Base-by-base conservation (phyloP, 2,329 filamentous ascomycete species). In the Grosmannia serpens region DNA sequence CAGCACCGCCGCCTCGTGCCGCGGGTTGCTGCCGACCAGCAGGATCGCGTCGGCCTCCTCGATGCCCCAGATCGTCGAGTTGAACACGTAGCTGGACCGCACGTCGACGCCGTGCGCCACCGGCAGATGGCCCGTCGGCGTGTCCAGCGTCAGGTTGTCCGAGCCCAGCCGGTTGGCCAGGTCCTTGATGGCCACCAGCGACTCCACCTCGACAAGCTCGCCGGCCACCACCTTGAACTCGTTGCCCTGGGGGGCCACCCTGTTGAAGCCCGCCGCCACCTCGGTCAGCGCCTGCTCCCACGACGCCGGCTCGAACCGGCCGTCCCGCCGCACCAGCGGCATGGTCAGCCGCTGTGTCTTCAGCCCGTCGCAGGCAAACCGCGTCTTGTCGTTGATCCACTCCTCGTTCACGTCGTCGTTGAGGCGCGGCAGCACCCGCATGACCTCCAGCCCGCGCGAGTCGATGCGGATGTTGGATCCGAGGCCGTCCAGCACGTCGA, bases 391-490 rank as follows among this genome's bases (percentile, higher is more conserved):
- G 74, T 97, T 94, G 73, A 99, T 97, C 94, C 94, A 99, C 74
- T 99, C 94, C 77, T 99, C 94, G 73, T 99, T 99, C 67, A 99
- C 85, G 67, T 97, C 91, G 70, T 99, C 94, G 71, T 99, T 99
- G 62, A 99, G 80, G 67, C 94, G 84, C 60, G 94, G 94, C 20
- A 96, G 71, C 61, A 99, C 81, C 67, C 94, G 87, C 91, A 99
- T 96, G 56, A 99, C 92, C 75, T 97, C 91, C 64, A 96, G 79
- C 60, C 94, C 94, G 68, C 94, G 85, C 59, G 91, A 87, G 74
- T 99, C 94, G 51, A 97, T 86, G 51, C 94, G 86, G 67, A 99
- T 95, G 71, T 95, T 95, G 60, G 92, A 96, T 61, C 94, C 94
- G 61, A 99, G 77, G 49, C 84, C 94, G 69, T 99, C 90, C 41